phyloP scores from a whole-genome alignment of 768 basidiomycete genomes.

The Termitomyces sp. region DNA sequence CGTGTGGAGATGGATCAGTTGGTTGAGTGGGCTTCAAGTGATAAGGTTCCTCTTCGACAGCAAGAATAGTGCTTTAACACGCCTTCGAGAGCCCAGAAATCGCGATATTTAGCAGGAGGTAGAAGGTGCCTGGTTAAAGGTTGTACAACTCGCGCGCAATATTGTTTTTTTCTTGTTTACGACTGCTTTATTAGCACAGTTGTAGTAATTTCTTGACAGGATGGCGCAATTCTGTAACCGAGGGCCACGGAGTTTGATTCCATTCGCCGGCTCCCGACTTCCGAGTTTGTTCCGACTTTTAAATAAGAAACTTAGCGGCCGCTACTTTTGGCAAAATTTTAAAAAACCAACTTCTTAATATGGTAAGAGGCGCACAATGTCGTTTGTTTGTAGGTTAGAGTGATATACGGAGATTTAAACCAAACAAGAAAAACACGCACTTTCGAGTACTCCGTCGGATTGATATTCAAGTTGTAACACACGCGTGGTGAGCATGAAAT shows the following conservation, averaged over 20 bases:
- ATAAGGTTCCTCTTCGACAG: background rate
- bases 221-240: constrained; percentile 22
- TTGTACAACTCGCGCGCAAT: constrained; percentile 1
- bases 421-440: too few relatives aligned
- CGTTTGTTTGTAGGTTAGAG: too few relatives aligned
- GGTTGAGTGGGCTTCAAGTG: background rate
- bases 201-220: constrained; percentile 19
- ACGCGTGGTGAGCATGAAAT: too few relatives aligned
- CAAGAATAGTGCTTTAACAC: background rate
- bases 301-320: too few relatives aligned
- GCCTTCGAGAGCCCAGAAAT: background rate
- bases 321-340: too few relatives aligned
- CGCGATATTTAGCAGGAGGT: background rate
- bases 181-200: constrained; percentile 18
- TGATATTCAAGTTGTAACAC: too few relatives aligned
- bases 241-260: constrained; percentile 10
- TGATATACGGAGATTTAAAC: too few relatives aligned
- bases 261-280: too few relatives aligned
- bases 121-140: background rate
- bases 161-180: constrained; percentile 4
- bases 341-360: too few relatives aligned
- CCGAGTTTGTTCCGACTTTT: too few relatives aligned
- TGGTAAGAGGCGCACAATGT: too few relatives aligned
- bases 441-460: too few relatives aligned
- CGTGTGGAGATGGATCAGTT: background rate